These are phyloP conservation scores for Phytophthora syringae DNA, from an alignment of 352 stramenopile species.

Conservation along the genomic window DNA sequence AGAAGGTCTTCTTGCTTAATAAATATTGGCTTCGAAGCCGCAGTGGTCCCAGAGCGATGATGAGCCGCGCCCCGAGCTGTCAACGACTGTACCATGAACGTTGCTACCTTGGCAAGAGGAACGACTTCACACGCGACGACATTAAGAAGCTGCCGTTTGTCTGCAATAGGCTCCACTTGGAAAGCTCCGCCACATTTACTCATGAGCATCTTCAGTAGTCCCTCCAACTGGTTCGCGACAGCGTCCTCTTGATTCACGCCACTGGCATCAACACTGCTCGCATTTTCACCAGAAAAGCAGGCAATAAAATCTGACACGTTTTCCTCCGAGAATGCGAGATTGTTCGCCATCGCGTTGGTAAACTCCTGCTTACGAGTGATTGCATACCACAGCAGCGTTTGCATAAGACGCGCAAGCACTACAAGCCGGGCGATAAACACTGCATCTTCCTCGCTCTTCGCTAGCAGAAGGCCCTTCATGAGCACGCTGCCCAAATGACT, in stretches of 20 bases:
- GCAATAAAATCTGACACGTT: constrained; percentile 59
- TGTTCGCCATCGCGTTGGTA: constrained; percentile 64
- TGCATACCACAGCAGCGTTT: constrained; percentile 80
- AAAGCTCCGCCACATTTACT: constrained; percentile 42
- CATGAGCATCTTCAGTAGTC: constrained; percentile 36
- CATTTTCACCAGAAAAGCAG: constrained; percentile 45
- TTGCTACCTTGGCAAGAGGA: constrained; percentile 70
- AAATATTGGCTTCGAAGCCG: constrained; percentile 64
- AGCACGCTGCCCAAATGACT: constrained; percentile 77
- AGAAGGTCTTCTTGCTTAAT: constrained; percentile 55
- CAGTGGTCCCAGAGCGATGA: constrained; percentile 13
- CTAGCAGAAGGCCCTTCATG: constrained; percentile 74
- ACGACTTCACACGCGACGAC: constrained; percentile 80
- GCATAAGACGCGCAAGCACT: constrained; percentile 72
- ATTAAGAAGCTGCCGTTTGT: constrained; percentile 67
- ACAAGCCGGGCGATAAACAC: constrained; percentile 69
- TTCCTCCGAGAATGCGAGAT: constrained; percentile 60
- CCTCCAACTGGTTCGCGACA: constrained; percentile 37
- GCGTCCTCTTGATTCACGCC: constrained; percentile 29
- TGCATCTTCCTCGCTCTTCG: constrained; percentile 58
- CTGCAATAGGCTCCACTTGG: constrained; percentile 30
- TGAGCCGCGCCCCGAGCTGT: constrained; percentile 13
- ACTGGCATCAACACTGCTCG: constrained; percentile 2
- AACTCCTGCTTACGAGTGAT: constrained; percentile 68
- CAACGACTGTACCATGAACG: constrained; percentile 67